These are phyloP conservation scores for Aspergillus tubingensis DNA, from an alignment of 2,329 filamentous ascomycete species.

Conservation along the genomic window DNA sequence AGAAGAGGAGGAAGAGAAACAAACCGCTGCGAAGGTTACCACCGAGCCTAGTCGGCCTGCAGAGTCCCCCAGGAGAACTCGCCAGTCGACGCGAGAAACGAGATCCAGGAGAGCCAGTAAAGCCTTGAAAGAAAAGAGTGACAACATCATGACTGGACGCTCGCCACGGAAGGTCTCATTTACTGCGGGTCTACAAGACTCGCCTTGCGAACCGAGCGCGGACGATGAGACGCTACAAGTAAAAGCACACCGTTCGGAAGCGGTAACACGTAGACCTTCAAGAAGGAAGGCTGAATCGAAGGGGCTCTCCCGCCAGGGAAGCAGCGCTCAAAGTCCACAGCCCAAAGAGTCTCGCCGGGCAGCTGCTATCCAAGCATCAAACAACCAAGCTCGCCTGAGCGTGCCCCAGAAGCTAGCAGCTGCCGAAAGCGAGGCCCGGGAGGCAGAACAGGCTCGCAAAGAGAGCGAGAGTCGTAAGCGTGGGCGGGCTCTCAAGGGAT, in stretches of 20 bases:
- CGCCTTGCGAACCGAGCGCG: conserved; percentile 26
- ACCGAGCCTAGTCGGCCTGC: neutral
- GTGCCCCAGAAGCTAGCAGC: conserved; percentile 47
- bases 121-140: conserved; percentile 39
- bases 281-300: conserved; percentile 32
- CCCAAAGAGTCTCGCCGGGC: neutral
- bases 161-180: conserved; percentile 43
- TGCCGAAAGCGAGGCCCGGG: conserved; percentile 46
- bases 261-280: conserved; percentile 32
- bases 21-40: neutral
- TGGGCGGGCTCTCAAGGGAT: conserved; percentile 32
- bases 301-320: conserved; percentile 32
- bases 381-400: conserved; percentile 30
- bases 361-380: conserved; percentile 16
- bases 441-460: conserved; percentile 37
- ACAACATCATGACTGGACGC: conserved; percentile 35
- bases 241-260: conserved; percentile 35
- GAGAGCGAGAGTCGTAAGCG: conserved; percentile 40
- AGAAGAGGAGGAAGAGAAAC: conserved; percentile 30
- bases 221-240: conserved; percentile 38
- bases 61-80: neutral
- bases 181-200: conserved; percentile 34
- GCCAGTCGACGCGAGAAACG: conserved; percentile 12
- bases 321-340: conserved; percentile 7
- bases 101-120: conserved; percentile 26